Conservation (phyloP, 306 rosid genomes). For the Sicyos edulis region DNA sequence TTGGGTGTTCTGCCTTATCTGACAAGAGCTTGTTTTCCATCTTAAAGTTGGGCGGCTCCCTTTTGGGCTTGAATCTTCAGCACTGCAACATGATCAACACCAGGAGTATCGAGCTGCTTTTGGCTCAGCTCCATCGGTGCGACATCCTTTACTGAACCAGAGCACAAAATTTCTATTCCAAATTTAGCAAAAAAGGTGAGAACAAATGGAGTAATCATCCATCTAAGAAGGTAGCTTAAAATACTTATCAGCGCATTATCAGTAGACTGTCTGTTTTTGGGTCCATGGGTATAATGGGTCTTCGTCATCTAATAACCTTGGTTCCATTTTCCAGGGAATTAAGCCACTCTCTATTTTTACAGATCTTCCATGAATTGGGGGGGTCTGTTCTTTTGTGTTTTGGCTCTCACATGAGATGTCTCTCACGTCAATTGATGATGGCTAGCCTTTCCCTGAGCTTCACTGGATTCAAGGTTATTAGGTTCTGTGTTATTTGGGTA, state of each 20-base stretch:
- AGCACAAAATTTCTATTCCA: constrained; percentile 17
- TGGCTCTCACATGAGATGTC: constrained; percentile 38
- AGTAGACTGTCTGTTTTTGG: constrained; percentile 61
- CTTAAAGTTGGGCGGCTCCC: constrained; percentile 53
- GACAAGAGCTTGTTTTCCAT: constrained; percentile 61
- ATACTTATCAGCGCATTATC: constrained; percentile 31
- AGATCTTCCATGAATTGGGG: constrained; percentile 49
- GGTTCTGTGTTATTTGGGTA: background rate
- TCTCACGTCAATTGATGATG: constrained; percentile 33
- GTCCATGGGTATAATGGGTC: constrained; percentile 45
- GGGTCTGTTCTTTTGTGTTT: constrained; percentile 51
- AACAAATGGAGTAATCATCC: constrained; percentile 13
- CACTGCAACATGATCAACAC: constrained; percentile 62
- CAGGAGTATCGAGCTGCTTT: constrained; percentile 42
- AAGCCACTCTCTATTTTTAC: constrained; percentile 55
- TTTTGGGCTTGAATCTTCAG: constrained; percentile 64
- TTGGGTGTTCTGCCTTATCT: constrained; percentile 57
- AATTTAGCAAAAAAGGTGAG: background rate
- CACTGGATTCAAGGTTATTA: constrained; percentile 21
- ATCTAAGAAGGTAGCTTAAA: constrained; percentile 21
- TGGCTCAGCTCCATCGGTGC: constrained; percentile 61
- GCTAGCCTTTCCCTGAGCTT: constrained; percentile 52
- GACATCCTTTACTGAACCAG: constrained; percentile 62
- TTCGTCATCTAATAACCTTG: constrained; percentile 38
- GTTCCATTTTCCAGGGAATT: constrained; percentile 65